These are phyloP conservation scores for Lactifluus subvellereus DNA, from an alignment of 768 basidiomycete species.

Conservation along the genomic window DNA sequence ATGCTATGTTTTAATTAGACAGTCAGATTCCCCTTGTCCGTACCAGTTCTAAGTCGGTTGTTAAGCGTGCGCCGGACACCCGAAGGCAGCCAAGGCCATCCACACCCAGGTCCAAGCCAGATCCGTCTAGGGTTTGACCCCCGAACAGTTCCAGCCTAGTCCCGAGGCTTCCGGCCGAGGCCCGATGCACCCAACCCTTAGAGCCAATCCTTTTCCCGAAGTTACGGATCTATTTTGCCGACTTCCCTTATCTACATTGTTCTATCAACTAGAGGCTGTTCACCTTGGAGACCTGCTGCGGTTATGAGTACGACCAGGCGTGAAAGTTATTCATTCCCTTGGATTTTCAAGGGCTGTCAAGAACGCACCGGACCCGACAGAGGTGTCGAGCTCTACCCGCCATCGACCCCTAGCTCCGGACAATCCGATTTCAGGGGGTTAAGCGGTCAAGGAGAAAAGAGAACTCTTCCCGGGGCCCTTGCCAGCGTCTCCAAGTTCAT, in stretches of 20 bases:
- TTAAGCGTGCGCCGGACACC: conserved; percentile 63
- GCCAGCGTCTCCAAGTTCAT: conserved; percentile 56
- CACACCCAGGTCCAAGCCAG: no score
- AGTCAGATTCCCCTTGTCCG: conserved; percentile 80
- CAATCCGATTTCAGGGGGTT: conserved; percentile 73
- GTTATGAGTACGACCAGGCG: conserved; percentile 73
- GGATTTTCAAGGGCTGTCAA: conserved; percentile 75
- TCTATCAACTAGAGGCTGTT: conserved; percentile 77
- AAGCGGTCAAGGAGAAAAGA: conserved; percentile 77
- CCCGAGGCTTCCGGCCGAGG: conserved; percentile 51
- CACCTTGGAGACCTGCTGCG: conserved; percentile 78
- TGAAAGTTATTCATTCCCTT: conserved; percentile 66
- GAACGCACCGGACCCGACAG: conserved; percentile 67
- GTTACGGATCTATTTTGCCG: conserved; percentile 76
- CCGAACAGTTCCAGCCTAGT: conserved; percentile 65
- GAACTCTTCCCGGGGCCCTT: conserved; percentile 71
- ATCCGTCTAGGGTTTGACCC: no score
- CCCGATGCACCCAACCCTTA: conserved; percentile 69
- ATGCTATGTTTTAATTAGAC: conserved; percentile 83
- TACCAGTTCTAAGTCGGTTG: conserved; percentile 70
- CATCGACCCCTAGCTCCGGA: conserved; percentile 70
- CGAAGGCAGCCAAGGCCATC: conserved; percentile 50
- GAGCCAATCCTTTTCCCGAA: conserved; percentile 77
- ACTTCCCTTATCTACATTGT: conserved; percentile 79
- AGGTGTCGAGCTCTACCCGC: conserved; percentile 67